phyloP scores from a whole-genome alignment of 208 protist genomes.

The Acanthamoeba divionensis region DNA sequence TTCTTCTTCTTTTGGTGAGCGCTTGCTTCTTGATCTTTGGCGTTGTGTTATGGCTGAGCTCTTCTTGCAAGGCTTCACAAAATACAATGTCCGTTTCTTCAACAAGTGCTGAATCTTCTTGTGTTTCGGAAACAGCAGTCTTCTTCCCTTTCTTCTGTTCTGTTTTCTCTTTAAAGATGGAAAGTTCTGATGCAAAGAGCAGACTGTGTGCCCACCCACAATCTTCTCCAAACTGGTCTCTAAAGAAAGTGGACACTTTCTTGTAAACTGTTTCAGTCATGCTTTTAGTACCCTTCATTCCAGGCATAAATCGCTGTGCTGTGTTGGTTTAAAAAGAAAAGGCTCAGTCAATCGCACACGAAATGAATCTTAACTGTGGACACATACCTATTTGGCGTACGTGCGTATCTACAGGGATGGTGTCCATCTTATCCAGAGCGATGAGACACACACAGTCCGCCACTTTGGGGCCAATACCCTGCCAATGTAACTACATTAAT shows the following conservation, averaged over 20 bases:
- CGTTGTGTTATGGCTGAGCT: no score
- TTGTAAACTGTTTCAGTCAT: constrained; percentile 30
- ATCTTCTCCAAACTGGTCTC: constrained; percentile 43
- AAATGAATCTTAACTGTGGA: not conserved
- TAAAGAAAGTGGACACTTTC: constrained; percentile 47
- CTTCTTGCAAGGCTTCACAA: no score
- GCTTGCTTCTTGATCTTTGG: not conserved
- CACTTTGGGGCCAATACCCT: constrained; percentile 60
- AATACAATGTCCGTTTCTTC: no score
- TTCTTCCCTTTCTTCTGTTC: constrained; percentile 18
- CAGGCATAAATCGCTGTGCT: constrained; percentile 55
- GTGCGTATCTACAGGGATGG: constrained; percentile 68
- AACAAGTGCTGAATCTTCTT: not conserved
- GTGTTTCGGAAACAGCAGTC: not conserved
- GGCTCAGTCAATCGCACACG: not conserved
- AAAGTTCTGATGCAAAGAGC: constrained; percentile 61
- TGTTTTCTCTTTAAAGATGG: not conserved
- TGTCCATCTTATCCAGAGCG: constrained; percentile 17
- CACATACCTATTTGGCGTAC: constrained; percentile 62
- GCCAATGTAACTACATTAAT: not conserved
- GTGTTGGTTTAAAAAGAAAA: not conserved
- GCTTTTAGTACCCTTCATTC: not conserved
- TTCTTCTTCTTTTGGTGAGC: not conserved
- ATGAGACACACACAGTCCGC: constrained; percentile 76
- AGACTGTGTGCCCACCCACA: constrained; percentile 62